Conservation (phyloP, 441 rosid genomes). For the Pelargonium cotyledonis region DNA sequence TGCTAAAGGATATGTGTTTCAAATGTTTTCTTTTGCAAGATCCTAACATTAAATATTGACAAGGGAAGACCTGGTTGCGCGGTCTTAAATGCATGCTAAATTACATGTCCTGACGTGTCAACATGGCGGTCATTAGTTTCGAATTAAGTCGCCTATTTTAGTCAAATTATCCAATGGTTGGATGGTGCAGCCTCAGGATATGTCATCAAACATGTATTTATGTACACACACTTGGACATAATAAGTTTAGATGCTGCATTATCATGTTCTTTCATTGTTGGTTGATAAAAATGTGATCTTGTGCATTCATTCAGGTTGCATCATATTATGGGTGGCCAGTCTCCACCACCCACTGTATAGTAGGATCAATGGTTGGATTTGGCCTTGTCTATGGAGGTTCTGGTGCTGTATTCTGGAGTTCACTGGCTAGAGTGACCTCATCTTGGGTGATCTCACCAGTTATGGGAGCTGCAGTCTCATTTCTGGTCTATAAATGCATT, state of each 20-base stretch:
- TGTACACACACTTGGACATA: background rate
- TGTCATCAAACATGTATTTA: too few species aligned
- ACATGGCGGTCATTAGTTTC: too few species aligned
- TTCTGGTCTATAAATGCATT: constrained; percentile 91
- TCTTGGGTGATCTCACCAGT: constrained; percentile 97
- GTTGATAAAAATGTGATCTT: background rate
- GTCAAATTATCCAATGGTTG: background rate
- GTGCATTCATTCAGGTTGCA: constrained; percentile 62
- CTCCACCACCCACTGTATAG: constrained; percentile 93
- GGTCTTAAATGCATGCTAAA: too few species aligned
- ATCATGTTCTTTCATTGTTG: background rate
- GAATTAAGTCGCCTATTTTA: too few species aligned
- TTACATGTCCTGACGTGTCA: too few species aligned
- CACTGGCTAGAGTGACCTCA: constrained; percentile 79
- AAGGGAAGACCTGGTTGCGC: too few species aligned
- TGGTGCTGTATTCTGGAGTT: constrained; percentile 94
- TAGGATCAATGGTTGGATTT: constrained; percentile 98
- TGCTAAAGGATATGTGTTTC: background rate
- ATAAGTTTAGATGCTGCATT: constrained; percentile 5
- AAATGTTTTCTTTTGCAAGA: too few species aligned
- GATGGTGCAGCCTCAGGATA: background rate
- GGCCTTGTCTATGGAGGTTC: constrained; percentile 91
- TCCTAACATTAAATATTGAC: too few species aligned
- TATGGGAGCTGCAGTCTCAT: constrained; percentile 81
- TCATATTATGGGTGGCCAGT: constrained; percentile 96